These are phyloP conservation scores for Penicillium paxilli DNA, from an alignment of 495 filamentous ascomycete genomes.

Conservation along the genomic window DNA sequence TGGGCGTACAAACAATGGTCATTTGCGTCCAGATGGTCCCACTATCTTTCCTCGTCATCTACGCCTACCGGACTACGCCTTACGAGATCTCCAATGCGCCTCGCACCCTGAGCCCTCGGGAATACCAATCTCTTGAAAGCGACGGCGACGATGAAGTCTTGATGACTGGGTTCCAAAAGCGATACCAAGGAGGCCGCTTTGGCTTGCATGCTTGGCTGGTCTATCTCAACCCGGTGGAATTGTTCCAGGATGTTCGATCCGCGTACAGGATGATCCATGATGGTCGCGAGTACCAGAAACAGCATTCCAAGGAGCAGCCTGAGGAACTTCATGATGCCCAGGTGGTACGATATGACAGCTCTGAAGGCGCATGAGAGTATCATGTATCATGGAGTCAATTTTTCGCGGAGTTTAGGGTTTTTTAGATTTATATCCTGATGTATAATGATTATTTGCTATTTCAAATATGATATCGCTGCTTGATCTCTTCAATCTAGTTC, in stretches of 20 bases:
- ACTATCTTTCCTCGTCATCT: slow-evolving; percentile 16
- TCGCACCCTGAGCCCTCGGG: neutral
- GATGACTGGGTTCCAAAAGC: neutral
- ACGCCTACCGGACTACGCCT: slow-evolving; percentile 17
- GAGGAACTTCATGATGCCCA: neutral
- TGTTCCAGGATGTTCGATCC: neutral
- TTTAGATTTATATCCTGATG: neutral
- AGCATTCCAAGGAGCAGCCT: neutral
- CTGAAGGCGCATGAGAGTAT: neutral
- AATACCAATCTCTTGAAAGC: neutral
- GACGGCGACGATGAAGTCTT: neutral
- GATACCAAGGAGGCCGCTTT: neutral
- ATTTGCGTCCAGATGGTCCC: slow-evolving; percentile 24
- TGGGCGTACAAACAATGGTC: slow-evolving; percentile 20
- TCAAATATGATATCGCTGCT: too few relatives aligned
- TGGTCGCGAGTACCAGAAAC: neutral
- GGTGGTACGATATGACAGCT: neutral
- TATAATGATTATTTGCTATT: too few relatives aligned
- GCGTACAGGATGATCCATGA: neutral
- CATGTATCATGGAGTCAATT: too few relatives aligned
- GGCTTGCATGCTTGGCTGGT: neutral
- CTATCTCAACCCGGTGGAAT: neutral
- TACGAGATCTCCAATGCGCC: slow-evolving; percentile 8
- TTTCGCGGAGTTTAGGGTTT: too few relatives aligned
- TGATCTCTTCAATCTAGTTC: too few relatives aligned